These are phyloP conservation scores for Pyrenula aspistea DNA, from an alignment of 495 filamentous ascomycete species.

Conservation along the genomic window DNA sequence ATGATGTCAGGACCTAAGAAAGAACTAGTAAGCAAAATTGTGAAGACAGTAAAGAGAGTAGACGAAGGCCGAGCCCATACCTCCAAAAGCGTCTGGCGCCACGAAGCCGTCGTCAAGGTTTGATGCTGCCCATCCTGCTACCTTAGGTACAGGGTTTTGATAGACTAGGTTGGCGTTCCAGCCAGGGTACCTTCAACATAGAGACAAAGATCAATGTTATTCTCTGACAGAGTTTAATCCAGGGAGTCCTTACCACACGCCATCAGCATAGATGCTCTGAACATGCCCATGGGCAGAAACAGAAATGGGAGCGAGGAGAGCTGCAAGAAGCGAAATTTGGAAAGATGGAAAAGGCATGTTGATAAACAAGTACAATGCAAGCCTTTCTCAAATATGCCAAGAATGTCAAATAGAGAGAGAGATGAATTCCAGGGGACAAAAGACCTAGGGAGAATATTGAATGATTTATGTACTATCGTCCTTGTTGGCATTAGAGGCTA, in stretches of 20 bases:
- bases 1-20: slow-evolving; percentile 52
- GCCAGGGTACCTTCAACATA: slow-evolving; percentile 8
- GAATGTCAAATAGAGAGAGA: not conserved
- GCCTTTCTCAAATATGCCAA: not conserved
- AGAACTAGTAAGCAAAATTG: no score
- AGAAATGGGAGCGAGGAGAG: slow-evolving; percentile 21
- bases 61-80: no score
- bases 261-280: slow-evolving; percentile 38
- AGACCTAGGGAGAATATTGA: not conserved
- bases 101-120: slow-evolving; percentile 42
- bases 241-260: slow-evolving; percentile 25
- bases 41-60: no score
- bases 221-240: not conserved
- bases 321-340: not conserved
- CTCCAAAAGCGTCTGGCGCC: slow-evolving; percentile 25
- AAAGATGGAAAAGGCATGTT: not conserved
- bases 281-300: slow-evolving; percentile 42
- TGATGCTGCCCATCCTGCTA: slow-evolving; percentile 33
- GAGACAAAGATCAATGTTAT: not conserved
- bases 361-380: not conserved
- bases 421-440: not conserved
- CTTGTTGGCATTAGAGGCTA: no score
- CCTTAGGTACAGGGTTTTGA: slow-evolving; percentile 20
- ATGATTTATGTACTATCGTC: not conserved
- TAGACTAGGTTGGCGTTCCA: slow-evolving; percentile 15